Evolutionary conservation across 345 rosid species (phyloP), one percentile per base, ranked within the genome.

Genomic region (Linum tenue): DNA sequence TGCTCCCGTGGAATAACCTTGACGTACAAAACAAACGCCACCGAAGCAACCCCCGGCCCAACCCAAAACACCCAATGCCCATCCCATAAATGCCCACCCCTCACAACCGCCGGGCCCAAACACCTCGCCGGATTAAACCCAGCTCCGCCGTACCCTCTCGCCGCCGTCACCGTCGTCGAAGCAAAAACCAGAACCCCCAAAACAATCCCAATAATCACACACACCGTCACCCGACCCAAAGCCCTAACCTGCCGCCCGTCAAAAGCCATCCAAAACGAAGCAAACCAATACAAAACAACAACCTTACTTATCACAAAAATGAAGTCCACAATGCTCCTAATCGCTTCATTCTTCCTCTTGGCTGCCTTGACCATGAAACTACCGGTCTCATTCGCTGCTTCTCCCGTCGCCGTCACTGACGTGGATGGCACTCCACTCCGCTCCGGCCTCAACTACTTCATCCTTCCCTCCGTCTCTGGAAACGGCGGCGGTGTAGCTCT

Each of bases 111-210:
- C 37, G 84, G 82, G 38, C 84, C 85, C 51, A 84, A 61, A 67
- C 82, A 81, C 37, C 84, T 79, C 1, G 84, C 82, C 0, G 84
- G 85, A 63, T 79, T 84, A 69, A 84, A 43, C 73, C 82, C 84
- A 37, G 72, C 85, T 1, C 88, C 88, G 0, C 75, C 77, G 50
- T 81, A 84, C 1, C 80, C 81, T 63, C 71, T 71, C 1, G 64
- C 62, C 5, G 79, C 73, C 0, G 85, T 84, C 14, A 79, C 79
- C 0, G 79, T 70, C 0, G 81, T 76, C 1, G 85, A 81, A n/a
- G 79, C 53, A 59, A 75, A 81, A 40, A 81, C 81, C 0, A 78
- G 42, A 12, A 79, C 42, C 3, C 83, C 84, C 69, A 81, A 36
- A 1, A 71, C 79, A 0, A 53, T 42, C 17, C 82, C 88, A 55